Conservation (phyloP, 1,284 basidiomycete genomes). For the Cystobasidium pallidum region DNA sequence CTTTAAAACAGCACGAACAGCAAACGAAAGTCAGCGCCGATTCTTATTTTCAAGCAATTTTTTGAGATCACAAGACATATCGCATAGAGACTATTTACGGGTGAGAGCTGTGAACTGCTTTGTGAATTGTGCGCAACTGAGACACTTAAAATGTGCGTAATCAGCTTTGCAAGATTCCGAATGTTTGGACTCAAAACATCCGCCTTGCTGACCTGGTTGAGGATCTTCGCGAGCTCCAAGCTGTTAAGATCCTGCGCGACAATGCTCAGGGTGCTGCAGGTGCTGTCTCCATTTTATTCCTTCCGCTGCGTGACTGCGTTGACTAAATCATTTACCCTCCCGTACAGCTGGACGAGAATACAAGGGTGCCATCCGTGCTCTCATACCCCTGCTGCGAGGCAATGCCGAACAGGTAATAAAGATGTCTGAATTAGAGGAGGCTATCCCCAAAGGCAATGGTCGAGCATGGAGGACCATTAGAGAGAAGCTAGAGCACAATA, state of each 20-base stretch:
- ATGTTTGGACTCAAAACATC: constrained; percentile 9
- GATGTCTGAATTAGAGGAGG: constrained; percentile 8
- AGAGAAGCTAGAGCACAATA: constrained; percentile 37
- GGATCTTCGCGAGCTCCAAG: constrained; percentile 24
- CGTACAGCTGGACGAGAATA: constrained; percentile 15
- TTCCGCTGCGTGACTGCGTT: background rate
- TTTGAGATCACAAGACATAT: background rate
- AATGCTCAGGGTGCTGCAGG: background rate
- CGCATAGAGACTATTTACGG: constrained; percentile 3
- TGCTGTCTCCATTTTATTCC: too few relatives aligned
- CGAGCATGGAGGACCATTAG: constrained; percentile 46
- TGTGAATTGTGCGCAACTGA: background rate
- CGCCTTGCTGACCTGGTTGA: constrained; percentile 21
- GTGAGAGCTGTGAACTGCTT: background rate
- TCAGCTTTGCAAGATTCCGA: constrained; percentile 5
- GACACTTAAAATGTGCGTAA: background rate
- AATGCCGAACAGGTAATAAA: constrained; percentile 17
- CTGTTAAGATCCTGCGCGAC: constrained; percentile 4
- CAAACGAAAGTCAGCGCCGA: background rate
- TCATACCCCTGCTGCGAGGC: constrained; percentile 25
- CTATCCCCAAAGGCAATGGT: constrained; percentile 19
- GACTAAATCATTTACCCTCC: background rate
- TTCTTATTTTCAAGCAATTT: background rate
- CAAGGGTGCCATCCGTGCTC: constrained; percentile 33
- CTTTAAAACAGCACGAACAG: background rate